Conservation (phyloP, 306 rosid genomes). For the Cyamopsis tetragonoloba region DNA sequence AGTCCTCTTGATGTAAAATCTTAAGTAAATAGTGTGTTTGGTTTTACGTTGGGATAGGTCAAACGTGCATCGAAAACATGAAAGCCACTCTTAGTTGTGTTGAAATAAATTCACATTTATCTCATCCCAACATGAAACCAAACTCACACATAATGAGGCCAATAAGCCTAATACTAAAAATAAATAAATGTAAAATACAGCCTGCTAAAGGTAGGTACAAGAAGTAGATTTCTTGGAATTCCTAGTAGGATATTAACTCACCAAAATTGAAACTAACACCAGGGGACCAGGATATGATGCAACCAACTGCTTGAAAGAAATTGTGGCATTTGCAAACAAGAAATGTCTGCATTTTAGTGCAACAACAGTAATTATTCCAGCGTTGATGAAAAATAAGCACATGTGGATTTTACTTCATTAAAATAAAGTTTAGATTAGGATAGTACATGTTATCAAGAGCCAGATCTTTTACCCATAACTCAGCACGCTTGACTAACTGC, state of each 20-base stretch:
- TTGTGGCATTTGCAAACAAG: slow-evolving; percentile 77
- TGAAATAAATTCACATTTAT: too few species aligned
- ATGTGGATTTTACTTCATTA: slow-evolving; percentile 5
- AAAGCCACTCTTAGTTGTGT: too few species aligned
- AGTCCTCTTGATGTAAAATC: background rate
- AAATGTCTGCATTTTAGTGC: slow-evolving; percentile 62
- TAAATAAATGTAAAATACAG: background rate
- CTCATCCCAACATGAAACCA: too few species aligned
- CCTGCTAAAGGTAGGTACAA: background rate
- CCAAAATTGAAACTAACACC: slow-evolving; percentile 77
- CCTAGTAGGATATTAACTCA: slow-evolving; percentile 40
- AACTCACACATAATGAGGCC: too few species aligned
- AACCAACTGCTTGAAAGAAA: slow-evolving; percentile 68
- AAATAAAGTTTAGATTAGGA: slow-evolving; percentile 28
- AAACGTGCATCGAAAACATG: too few species aligned
- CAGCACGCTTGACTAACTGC: slow-evolving; percentile 86
- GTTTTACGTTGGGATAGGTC: too few species aligned
- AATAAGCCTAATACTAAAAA: background rate
- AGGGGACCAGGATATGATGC: slow-evolving; percentile 79
- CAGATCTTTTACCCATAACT: slow-evolving; percentile 77
- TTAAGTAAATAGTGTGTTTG: too few species aligned
- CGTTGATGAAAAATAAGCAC: background rate
- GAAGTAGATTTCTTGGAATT: background rate
- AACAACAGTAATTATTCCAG: slow-evolving; percentile 11
- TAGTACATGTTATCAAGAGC: slow-evolving; percentile 69